Evolutionary conservation across 2,329 filamentous ascomycete species (phyloP), one percentile per base, ranked within the genome.

Genomic region (Penicillium sp.): DNA sequence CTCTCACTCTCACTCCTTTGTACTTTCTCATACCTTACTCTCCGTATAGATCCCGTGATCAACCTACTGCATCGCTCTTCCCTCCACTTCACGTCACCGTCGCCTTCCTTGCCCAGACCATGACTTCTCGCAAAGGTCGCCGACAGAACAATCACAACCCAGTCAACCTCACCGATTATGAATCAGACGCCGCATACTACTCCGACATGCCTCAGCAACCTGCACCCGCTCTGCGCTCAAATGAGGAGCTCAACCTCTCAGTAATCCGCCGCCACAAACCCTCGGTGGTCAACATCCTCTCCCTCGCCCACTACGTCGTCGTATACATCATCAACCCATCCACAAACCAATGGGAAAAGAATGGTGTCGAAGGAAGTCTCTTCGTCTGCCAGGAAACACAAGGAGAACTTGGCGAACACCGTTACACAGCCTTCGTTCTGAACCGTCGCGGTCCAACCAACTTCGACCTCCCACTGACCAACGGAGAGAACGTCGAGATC

Each of bases 201-300:
- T 74, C 73, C 53, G 73, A 76, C 55, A 65, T 66, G 32, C 63
- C 65, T 18, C 64, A 67, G 45, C 58, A 58, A 14, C 71, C 73
- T 27, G 78, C 79, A 40, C 78, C 79, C 50, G 71, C 76, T 34
- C 60, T 65, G 6, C 87, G 89, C 60, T 87, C 88, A 58, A 94
- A 92, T 72, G 89, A 88, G 51, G 88, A 95, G 62, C 86, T 97
- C 67, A 97, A 97, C 77, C 81, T 96, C 61, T 81, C 85, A 45
- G 93, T 97, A 38, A 81, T 97, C 34, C 86, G 83, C 55, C 89
- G 91, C 62, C 90, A 96, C 76, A 84, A 90, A 54, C 89, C 91
- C 31, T 82, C 84, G 54, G 85, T 97, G 60, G 79, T 80, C 54
- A 77, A 81, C 48, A 91, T 97, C 68, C 80, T 91, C 59, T 88